These are phyloP conservation scores for Arachnomyces sp. DNA, from an alignment of 2,329 filamentous ascomycete species.

Conservation along the genomic window DNA sequence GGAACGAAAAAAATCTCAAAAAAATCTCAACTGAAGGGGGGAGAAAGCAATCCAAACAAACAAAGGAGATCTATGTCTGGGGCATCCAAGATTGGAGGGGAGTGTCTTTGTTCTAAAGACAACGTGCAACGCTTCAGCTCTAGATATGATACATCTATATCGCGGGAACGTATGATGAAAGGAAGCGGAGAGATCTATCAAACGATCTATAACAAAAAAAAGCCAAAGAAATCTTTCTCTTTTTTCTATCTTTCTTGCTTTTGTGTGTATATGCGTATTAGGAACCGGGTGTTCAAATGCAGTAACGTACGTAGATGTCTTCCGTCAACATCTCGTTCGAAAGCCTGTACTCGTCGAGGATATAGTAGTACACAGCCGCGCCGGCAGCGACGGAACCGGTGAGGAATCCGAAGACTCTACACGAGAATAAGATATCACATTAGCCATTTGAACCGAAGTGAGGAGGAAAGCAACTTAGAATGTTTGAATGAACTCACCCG, in stretches of 20 bases:
- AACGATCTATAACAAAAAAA: too few relatives aligned
- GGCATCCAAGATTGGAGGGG: neutral
- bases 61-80: neutral
- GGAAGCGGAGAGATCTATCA: too few relatives aligned
- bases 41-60: neutral
- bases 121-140: slow-evolving; percentile 1
- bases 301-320: slow-evolving; percentile 80
- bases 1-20: neutral
- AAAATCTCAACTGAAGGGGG: neutral
- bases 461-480: neutral
- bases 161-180: too few relatives aligned
- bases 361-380: slow-evolving; percentile 80
- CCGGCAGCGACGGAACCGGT: slow-evolving; percentile 74
- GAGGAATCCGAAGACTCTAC: slow-evolving; percentile 84
- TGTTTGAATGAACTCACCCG: slow-evolving; percentile 48
- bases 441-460: too few relatives aligned
- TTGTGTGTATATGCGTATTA: slow-evolving; percentile 14
- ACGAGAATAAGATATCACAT: slow-evolving; percentile 1
- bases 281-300: slow-evolving; percentile 9
- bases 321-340: slow-evolving; percentile 90
- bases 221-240: neutral
- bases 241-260: neutral
- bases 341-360: slow-evolving; percentile 86
- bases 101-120: neutral
- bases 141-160: too few relatives aligned